Evolutionary conservation across 2,329 filamentous ascomycete genomes (phyloP).

Genomic region (Fusarium sublunatum): DNA sequence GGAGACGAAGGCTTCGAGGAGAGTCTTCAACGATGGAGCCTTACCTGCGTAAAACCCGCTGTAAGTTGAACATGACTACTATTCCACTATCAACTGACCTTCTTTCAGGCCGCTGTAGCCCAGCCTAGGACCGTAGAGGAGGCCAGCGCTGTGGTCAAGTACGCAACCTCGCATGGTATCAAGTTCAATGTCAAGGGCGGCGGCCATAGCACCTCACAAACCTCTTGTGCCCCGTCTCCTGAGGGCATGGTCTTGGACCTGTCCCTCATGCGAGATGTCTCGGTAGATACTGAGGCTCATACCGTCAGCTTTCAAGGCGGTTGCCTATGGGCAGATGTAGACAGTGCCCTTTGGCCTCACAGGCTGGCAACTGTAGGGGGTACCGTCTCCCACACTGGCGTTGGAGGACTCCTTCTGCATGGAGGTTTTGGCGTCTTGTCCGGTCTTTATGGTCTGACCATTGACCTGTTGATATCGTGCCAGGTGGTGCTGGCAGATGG

Average conservation of each 20-base stretch:
- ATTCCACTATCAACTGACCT: constrained; percentile 3
- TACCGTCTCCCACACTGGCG: constrained; percentile 71
- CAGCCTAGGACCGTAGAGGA: constrained; percentile 55
- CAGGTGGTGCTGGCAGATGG: constrained; percentile 56
- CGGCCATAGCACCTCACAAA: constrained; percentile 65
- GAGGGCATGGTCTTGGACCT: constrained; percentile 68
- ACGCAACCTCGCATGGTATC: constrained; percentile 56
- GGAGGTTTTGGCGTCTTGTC: constrained; percentile 69
- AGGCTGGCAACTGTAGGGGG: constrained; percentile 70
- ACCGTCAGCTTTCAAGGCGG: constrained; percentile 64
- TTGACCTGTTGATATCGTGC: constrained; percentile 55
- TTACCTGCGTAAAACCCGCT: constrained; percentile 52
- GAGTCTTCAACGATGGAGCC: constrained; percentile 54
- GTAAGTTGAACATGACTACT: constrained; percentile 18
- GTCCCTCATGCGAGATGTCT: constrained; percentile 60
- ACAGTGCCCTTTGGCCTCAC: constrained; percentile 60
- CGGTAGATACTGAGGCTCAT: constrained; percentile 57
- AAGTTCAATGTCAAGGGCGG: constrained; percentile 66
- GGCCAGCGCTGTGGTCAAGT: constrained; percentile 56
- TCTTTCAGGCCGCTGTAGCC: constrained; percentile 57
- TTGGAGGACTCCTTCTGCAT: constrained; percentile 68
- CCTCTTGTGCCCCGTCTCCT: constrained; percentile 55
- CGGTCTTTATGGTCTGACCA: constrained; percentile 62
- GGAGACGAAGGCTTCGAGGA: constrained; percentile 49
- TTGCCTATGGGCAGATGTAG: constrained; percentile 65